These are phyloP conservation scores for Filosporella fistucella DNA, from an alignment of 495 filamentous ascomycete species.

Conservation along the genomic window DNA sequence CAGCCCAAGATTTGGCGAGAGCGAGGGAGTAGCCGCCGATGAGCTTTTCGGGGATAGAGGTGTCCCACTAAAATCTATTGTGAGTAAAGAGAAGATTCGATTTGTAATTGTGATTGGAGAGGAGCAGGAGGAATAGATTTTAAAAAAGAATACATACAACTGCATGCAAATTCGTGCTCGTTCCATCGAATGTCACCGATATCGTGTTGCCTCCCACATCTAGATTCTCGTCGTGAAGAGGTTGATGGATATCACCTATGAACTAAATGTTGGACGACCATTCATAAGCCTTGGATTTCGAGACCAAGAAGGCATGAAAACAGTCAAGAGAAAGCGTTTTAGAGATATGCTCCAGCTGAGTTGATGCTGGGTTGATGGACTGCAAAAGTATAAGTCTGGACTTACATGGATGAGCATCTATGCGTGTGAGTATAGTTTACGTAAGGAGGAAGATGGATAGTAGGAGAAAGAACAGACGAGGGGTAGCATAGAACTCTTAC, in stretches of 20 bases:
- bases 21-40: slow-evolving; percentile 31
- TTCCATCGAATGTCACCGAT: slow-evolving; percentile 47
- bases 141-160: slow-evolving; percentile 19
- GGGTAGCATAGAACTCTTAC: too few species aligned
- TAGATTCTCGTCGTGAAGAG: slow-evolving; percentile 56
- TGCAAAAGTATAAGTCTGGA: neutral
- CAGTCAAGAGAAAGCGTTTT: slow-evolving; percentile 3
- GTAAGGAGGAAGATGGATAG: too few species aligned
- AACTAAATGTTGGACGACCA: too few species aligned
- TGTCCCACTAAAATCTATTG: slow-evolving; percentile 38
- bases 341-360: neutral
- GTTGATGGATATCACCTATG: slow-evolving; percentile 59
- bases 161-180: slow-evolving; percentile 52
- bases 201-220: slow-evolving; percentile 57
- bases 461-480: too few species aligned
- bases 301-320: slow-evolving; percentile 19
- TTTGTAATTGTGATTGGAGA: neutral
- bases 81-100: too few species aligned
- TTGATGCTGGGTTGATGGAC: neutral
- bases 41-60: slow-evolving; percentile 38
- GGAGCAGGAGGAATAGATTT: neutral
- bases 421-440: too few species aligned
- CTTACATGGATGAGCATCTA: slow-evolving; percentile 25
- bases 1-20: slow-evolving; percentile 29
- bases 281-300: too few species aligned